Evolutionary conservation across 2,329 filamentous ascomycete species (phyloP), one percentile per base, ranked within the genome.

Genomic region (Corniculantispora saksenae): DNA sequence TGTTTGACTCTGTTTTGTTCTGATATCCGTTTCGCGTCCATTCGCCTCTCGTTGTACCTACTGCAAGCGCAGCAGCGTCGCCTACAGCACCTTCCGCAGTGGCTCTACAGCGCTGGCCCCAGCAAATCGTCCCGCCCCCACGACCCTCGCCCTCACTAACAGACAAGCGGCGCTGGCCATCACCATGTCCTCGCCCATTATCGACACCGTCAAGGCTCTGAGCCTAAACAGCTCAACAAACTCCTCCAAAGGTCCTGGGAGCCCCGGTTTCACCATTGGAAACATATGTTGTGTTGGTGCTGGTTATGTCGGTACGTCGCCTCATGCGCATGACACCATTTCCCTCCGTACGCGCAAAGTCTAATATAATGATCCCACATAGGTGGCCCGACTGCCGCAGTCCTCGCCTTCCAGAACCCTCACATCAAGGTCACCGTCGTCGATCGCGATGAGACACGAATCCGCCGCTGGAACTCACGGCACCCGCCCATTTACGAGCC

Each of bases 401-500:
- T 94, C 38, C 86, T 93, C 64, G 91, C 91, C 25, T 85, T 87
- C 72, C 85, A 92, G 69, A 92, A 92, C 74, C 90, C 90, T 2
- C 77, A 88, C 63, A 84, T 93, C 70, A 82, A 82, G 56, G 89
- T 94, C 48, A 91, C 87, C 23, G 90, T 94, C n/a, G 88, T 93
- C 43, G 91, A 94, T 74, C 81, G 86, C 66, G 88, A 92, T 73
- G 81, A 81, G 60, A 77, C 75, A 47, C 86, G 90, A 54, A 92
- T 94, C 67, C 83, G 82, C 58, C 84, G 86, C 66, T 94, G 91
- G 91, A 90, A 92, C 70, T 91, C 90, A 1, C 81, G 83, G 53
- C 84, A 90, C 68, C 84, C 92, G 19, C 91, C 91, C 51, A 91
- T 94, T 67, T 89, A 91, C 76, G 91, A 94, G 77, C 89, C 90